These are phyloP conservation scores for Populus simonii DNA, from an alignment of 345 rosid species.

Conservation along the genomic window DNA sequence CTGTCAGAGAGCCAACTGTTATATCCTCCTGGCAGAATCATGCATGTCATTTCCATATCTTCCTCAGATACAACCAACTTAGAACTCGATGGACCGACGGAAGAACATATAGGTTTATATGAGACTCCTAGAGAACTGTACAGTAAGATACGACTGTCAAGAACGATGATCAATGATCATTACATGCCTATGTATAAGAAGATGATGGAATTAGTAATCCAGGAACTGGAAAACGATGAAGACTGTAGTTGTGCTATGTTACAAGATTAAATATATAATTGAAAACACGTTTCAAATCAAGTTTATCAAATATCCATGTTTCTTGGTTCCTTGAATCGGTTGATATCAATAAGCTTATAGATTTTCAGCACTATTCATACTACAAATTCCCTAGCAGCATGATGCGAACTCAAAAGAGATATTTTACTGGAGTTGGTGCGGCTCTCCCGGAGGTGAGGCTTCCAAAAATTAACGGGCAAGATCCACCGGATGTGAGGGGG, in stretches of 20 bases:
- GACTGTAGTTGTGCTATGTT: constrained; percentile 22
- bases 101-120: constrained; percentile 51
- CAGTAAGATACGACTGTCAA: constrained; percentile 81
- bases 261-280: constrained; percentile 4
- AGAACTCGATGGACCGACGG: constrained; percentile 12
- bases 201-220: constrained; percentile 77
- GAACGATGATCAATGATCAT: constrained; percentile 92
- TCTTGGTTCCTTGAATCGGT: neutral
- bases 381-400: no score
- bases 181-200: constrained; percentile 94
- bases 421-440: no score
- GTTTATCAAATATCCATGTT: neutral
- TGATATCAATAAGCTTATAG: no score
- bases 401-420: no score
- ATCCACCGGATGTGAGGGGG: neutral
- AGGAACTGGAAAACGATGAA: constrained; percentile 51
- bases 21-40: constrained; percentile 84
- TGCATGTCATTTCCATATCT: constrained; percentile 65
- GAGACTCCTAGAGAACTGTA: constrained; percentile 88
- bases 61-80: constrained; percentile 19
- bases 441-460: no score
- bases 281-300: neutral
- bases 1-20: constrained; percentile 62
- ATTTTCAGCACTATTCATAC: no score
- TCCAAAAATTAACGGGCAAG: no score